Evolutionary conservation across 768 basidiomycete genomes (phyloP).

Genomic region (Termitomyces sp.): DNA sequence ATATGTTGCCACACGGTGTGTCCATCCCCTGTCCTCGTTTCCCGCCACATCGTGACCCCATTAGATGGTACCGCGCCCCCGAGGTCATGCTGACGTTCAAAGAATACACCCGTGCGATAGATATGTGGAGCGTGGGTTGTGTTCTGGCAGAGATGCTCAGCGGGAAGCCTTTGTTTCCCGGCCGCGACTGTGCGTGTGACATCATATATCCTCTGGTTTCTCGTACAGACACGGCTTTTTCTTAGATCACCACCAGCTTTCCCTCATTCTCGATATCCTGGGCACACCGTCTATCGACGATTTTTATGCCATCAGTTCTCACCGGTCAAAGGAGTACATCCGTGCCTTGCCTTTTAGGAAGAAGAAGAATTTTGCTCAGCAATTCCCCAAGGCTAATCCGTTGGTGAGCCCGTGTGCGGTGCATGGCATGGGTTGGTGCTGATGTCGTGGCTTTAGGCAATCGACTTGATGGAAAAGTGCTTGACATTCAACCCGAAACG

Average conservation of each 20-base stretch:
- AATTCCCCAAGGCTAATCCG: conserved; percentile 76
- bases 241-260: conserved; percentile 88
- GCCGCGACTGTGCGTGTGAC: conserved; percentile 74
- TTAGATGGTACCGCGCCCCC: conserved; percentile 95
- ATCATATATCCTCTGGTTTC: background rate
- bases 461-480: conserved; percentile 76
- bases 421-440: background rate
- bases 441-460: conserved; percentile 37
- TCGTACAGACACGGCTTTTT: background rate
- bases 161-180: conserved; percentile 92
- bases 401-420: conserved; percentile 33
- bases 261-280: conserved; percentile 90
- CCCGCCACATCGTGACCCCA: background rate
- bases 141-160: conserved; percentile 88
- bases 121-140: conserved; percentile 86
- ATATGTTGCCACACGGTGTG: conserved; percentile 90
- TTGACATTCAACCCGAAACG: conserved; percentile 84
- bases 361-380: conserved; percentile 60
- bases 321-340: conserved; percentile 77
- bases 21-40: background rate
- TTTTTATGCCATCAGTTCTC: conserved; percentile 87
- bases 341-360: conserved; percentile 85
- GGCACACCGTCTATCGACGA: conserved; percentile 90
- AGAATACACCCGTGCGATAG: conserved; percentile 86
- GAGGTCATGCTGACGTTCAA: conserved; percentile 99